Percentiles rank a stretch among this genome's conserved stretches.
phyloP scores from a whole-genome alignment of 2,329 filamentous ascomycete genomes.

The Trichoderma sp. region DNA sequence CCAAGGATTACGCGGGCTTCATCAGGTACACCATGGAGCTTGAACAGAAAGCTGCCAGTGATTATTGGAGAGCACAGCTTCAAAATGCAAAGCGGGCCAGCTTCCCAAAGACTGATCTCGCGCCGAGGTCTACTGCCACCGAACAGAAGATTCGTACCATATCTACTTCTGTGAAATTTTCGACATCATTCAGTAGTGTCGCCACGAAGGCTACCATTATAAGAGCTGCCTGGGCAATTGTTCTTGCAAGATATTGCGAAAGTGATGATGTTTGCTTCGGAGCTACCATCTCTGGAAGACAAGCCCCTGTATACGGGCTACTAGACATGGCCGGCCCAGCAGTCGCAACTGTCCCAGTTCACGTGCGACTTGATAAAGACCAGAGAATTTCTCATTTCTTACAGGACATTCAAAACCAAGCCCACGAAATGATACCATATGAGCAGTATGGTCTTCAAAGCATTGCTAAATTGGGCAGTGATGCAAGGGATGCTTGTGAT shows the following conservation, averaged over 20 bases:
- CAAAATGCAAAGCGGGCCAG: slow-evolving; percentile 2
- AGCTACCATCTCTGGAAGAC: slow-evolving; percentile 29
- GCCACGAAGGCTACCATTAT: slow-evolving; percentile 24
- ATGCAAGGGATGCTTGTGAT: slow-evolving; percentile 24
- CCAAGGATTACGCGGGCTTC: slow-evolving; percentile 19
- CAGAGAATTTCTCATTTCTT: slow-evolving; percentile 22
- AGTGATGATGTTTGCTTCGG: slow-evolving; percentile 29
- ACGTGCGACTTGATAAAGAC: slow-evolving; percentile 19
- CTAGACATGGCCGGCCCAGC: slow-evolving; percentile 30
- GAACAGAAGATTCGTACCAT: not conserved
- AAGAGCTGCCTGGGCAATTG: slow-evolving; percentile 28
- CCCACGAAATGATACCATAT: slow-evolving; percentile 14
- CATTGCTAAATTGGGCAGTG: slow-evolving; percentile 21
- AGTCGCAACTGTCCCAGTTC: slow-evolving; percentile 32
- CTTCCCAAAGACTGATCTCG: slow-evolving; percentile 9
- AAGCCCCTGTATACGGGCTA: slow-evolving; percentile 28
- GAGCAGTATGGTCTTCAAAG: slow-evolving; percentile 26
- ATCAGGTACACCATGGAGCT: slow-evolving; percentile 17
- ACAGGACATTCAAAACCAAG: slow-evolving; percentile 9
- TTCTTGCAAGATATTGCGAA: slow-evolving; percentile 24
- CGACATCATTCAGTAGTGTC: not conserved
- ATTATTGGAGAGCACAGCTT: slow-evolving; percentile 16
- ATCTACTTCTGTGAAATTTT: not conserved
- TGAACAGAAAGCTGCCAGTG: not conserved
- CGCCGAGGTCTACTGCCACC: not conserved